Evolutionary conservation across 306 rosid species (phyloP).

Genomic region (Mucuna pruriens): DNA sequence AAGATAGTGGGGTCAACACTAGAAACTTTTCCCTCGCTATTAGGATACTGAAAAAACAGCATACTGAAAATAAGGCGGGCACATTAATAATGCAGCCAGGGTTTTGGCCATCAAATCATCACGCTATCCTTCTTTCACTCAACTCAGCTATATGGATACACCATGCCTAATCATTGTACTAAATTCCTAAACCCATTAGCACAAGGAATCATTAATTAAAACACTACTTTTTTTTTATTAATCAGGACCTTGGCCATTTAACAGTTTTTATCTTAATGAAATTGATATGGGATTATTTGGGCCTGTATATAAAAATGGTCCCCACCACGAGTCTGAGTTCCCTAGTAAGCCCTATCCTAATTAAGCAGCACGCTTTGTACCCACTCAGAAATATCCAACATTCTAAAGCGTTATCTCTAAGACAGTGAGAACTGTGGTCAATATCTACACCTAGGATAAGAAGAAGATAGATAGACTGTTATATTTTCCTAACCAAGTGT

Average conservation of each 20-base stretch:
- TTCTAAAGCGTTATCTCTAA: slow-evolving; percentile 42
- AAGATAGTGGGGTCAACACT: slow-evolving; percentile 35
- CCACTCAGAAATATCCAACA: slow-evolving; percentile 36
- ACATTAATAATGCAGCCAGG: slow-evolving; percentile 35
- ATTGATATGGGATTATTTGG: neutral
- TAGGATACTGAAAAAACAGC: slow-evolving; percentile 15
- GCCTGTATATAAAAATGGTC: slow-evolving; percentile 18
- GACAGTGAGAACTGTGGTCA: slow-evolving; percentile 32
- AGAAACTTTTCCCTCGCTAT: slow-evolving; percentile 22
- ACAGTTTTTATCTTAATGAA: neutral
- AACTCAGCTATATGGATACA: slow-evolving; percentile 35
- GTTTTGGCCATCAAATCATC: slow-evolving; percentile 36
- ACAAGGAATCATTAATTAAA: slow-evolving; percentile 28
- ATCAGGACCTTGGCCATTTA: neutral
- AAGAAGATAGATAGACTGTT: neutral
- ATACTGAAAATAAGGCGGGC: slow-evolving; percentile 41
- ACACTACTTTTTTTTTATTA: neutral
- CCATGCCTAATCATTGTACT: slow-evolving; percentile 39
- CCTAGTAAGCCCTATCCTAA: slow-evolving; percentile 28
- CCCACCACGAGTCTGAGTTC: neutral
- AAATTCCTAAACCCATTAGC: slow-evolving; percentile 27
- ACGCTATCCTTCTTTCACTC: slow-evolving; percentile 33
- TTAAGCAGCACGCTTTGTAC: slow-evolving; percentile 3
- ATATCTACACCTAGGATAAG: slow-evolving; percentile 14
- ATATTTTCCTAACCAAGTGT: neutral